These are phyloP conservation scores for Penicillium sclerotiorum DNA, from an alignment of 2,329 filamentous ascomycete genomes.

Conservation along the genomic window DNA sequence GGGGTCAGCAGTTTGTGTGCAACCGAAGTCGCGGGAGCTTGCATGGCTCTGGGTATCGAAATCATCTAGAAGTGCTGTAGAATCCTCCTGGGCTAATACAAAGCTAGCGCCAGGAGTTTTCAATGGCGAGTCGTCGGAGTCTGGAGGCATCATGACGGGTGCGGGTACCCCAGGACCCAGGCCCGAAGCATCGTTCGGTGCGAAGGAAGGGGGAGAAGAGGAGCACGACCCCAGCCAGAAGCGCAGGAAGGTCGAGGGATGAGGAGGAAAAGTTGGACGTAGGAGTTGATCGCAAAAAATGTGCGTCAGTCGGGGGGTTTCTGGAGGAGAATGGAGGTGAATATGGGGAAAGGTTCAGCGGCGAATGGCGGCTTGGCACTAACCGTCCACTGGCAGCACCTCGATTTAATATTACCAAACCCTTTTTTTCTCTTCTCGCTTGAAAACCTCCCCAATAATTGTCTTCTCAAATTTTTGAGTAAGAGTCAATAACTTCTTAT, in stretches of 20 bases:
- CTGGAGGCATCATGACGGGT: constrained; percentile 43
- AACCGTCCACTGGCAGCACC: constrained; percentile 17
- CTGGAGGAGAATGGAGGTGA: constrained; percentile 19
- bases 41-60: constrained; percentile 38
- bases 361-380: constrained; percentile 34
- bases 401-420: constrained; percentile 10
- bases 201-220: constrained; percentile 1
- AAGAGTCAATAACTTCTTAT: neutral
- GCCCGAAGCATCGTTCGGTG: constrained; percentile 37
- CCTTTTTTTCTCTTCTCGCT: neutral
- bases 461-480: neutral
- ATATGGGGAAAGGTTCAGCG: constrained; percentile 36
- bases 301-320: neutral
- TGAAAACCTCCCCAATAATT: neutral
- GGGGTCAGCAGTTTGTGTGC: constrained; percentile 29
- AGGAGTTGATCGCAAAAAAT: constrained; percentile 4
- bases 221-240: neutral
- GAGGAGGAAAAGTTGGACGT: neutral
- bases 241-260: neutral
- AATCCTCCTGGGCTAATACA: constrained; percentile 30
- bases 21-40: constrained; percentile 40
- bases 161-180: constrained; percentile 37
- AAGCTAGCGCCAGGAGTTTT: constrained; percentile 28
- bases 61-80: constrained; percentile 30
- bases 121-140: constrained; percentile 35